Percentiles rank a stretch among this genome's conserved stretches.
These are phyloP conservation scores for Lathyrus oleraceus DNA, from an alignment of 306 rosid species.

Conservation along the genomic window DNA sequence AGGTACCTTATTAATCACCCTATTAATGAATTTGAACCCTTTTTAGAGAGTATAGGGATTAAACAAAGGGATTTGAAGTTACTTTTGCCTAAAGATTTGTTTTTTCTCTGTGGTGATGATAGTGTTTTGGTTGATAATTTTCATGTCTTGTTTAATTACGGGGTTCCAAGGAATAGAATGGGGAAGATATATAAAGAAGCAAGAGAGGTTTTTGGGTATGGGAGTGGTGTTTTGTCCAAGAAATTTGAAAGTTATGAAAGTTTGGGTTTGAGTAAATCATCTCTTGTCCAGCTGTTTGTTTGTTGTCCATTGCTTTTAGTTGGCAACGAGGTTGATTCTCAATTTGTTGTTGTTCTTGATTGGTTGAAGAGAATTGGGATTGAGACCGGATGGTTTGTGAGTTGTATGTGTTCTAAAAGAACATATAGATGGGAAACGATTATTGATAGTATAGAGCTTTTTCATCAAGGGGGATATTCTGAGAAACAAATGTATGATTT, in stretches of 20 bases:
- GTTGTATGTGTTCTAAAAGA: constrained; percentile 44
- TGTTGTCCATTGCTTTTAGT: constrained; percentile 70
- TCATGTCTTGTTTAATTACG: constrained; percentile 56
- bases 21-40: constrained; percentile 82
- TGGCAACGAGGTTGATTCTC: constrained; percentile 42
- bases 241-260: constrained; percentile 60
- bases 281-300: constrained; percentile 57
- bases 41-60: constrained; percentile 78
- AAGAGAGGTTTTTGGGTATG: constrained; percentile 58
- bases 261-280: constrained; percentile 63
- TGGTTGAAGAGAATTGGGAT: constrained; percentile 55
- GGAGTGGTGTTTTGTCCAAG: constrained; percentile 43
- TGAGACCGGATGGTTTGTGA: constrained; percentile 62
- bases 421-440: constrained; percentile 64
- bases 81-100: constrained; percentile 52
- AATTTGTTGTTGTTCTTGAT: constrained; percentile 52
- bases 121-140: constrained; percentile 53
- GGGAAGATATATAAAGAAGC: constrained; percentile 70
- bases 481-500: constrained; percentile 52
- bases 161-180: constrained; percentile 61
- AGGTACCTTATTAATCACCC: constrained; percentile 64
- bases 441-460: constrained; percentile 59
- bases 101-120: constrained; percentile 66
- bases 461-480: constrained; percentile 53
- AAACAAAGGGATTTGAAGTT: constrained; percentile 45